Conservation (phyloP, 805 yeast genomes). For the Myxozyma melibiosi region DNA sequence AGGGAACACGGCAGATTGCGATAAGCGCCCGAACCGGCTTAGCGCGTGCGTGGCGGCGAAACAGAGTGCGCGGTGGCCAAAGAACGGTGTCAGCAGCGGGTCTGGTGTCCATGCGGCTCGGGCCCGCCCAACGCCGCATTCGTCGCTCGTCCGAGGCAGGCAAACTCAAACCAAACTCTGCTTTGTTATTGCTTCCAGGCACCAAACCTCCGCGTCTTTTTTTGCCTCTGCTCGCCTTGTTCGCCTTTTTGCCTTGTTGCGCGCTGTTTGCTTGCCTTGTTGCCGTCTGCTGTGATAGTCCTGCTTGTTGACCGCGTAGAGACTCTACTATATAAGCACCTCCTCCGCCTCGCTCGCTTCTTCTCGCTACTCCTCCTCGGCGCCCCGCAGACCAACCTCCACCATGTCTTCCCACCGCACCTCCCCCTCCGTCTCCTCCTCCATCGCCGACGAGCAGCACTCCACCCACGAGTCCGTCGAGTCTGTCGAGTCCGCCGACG, state of each 20-base stretch:
- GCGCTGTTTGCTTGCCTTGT: too few relatives aligned
- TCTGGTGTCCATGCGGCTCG: not conserved
- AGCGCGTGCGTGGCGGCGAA: not conserved
- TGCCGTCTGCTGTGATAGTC: too few relatives aligned
- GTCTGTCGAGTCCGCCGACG: conserved; percentile 16
- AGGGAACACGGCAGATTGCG: too few relatives aligned
- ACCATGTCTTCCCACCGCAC: conserved; percentile 3
- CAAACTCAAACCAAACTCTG: not conserved
- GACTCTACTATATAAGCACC: too few relatives aligned
- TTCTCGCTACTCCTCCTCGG: too few relatives aligned
- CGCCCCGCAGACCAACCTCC: not conserved
- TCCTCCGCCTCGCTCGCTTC: too few relatives aligned
- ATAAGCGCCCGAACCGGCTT: conserved; percentile 3
- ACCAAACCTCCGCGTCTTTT: too few relatives aligned
- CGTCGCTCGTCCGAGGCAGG: conserved; percentile 1
- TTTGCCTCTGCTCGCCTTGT: too few relatives aligned
- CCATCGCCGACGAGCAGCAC: conserved; percentile 8
- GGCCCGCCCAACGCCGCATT: not conserved
- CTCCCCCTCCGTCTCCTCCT: conserved; percentile 2
- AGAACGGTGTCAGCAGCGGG: not conserved
- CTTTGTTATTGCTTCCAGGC: not conserved
- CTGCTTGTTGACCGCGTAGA: too few relatives aligned
- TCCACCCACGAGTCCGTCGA: conserved; percentile 16
- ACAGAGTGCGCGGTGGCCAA: not conserved
- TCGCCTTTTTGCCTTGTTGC: too few relatives aligned